A percentile compares a stretch with the other conserved stretches of the same genome.
phyloP scores from a whole-genome alignment of 2,329 filamentous ascomycete species.

The Polychaeton citri region DNA sequence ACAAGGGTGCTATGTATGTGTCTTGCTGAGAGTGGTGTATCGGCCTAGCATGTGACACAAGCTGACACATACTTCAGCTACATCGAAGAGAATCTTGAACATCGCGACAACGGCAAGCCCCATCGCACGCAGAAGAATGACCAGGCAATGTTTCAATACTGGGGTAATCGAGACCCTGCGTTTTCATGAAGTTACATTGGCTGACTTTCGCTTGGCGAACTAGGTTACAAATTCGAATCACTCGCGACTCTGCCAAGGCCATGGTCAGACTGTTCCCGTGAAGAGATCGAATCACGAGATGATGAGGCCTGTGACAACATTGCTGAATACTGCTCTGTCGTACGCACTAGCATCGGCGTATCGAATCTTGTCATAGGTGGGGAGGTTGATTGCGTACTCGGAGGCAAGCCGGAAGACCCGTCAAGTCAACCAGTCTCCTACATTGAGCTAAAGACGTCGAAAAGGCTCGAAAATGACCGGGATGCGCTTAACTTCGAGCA shows the following conservation, averaged over 20 bases:
- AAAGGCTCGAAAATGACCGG: slow-evolving; percentile 38
- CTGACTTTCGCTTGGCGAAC: background rate
- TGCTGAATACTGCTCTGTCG: slow-evolving; percentile 90
- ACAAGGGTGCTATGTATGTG: slow-evolving; percentile 24
- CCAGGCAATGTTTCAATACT: slow-evolving; percentile 78
- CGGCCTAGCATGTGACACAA: slow-evolving; percentile 1
- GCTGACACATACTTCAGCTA: slow-evolving; percentile 57
- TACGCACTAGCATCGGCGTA: slow-evolving; percentile 72
- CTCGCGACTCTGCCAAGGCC: slow-evolving; percentile 60
- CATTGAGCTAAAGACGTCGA: slow-evolving; percentile 88
- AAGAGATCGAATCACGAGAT: slow-evolving; percentile 66
- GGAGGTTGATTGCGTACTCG: slow-evolving; percentile 90
- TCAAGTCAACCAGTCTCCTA: slow-evolving; percentile 61
- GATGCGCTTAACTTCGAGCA: slow-evolving; percentile 69
- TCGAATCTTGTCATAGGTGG: slow-evolving; percentile 68
- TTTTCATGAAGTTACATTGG: background rate
- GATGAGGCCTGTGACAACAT: slow-evolving; percentile 68
- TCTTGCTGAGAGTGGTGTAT: background rate
- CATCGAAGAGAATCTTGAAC: slow-evolving; percentile 78
- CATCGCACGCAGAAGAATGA: slow-evolving; percentile 43
- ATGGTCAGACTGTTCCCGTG: slow-evolving; percentile 60
- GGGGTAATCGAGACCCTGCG: slow-evolving; percentile 46
- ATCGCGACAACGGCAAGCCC: slow-evolving; percentile 43
- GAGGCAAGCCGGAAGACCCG: slow-evolving; percentile 55
- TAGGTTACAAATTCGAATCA: slow-evolving; percentile 94